Evolutionary conservation across 2,329 filamentous ascomycete genomes (phyloP).

Genomic region (Ophiocordyceps camponoti-floridani): DNA sequence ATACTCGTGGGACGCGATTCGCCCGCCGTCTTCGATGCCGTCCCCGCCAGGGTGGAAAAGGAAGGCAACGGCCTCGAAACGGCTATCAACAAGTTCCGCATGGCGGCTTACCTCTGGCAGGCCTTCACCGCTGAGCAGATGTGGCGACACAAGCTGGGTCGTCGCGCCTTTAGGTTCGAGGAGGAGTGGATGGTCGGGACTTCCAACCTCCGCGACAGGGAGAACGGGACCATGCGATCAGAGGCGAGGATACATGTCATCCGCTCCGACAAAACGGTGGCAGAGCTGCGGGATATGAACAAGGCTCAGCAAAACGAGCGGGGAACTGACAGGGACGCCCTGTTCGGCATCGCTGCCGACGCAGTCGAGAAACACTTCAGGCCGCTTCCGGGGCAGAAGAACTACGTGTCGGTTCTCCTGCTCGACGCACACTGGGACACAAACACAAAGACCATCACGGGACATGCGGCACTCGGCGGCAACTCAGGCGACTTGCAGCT

Average conservation of each 20-base stretch:
- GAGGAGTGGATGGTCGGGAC: conserved; percentile 87
- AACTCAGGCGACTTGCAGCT: conserved; percentile 56
- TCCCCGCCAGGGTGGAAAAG: conserved; percentile 53
- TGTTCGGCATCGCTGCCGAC: conserved; percentile 62
- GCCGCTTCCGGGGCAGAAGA: conserved; percentile 57
- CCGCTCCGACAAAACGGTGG: conserved; percentile 64
- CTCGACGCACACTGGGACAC: conserved; percentile 83
- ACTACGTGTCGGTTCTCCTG: conserved; percentile 74
- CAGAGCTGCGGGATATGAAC: conserved; percentile 64
- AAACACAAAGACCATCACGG: conserved; percentile 48
- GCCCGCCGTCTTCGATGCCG: conserved; percentile 65
- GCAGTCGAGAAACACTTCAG: conserved; percentile 66
- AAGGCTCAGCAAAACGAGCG: conserved; percentile 59
- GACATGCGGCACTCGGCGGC: conserved; percentile 73
- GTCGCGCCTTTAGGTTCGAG: conserved; percentile 77
- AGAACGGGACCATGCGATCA: conserved; percentile 59
- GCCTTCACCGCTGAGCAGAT: conserved; percentile 95
- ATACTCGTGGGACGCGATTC: conserved; percentile 83
- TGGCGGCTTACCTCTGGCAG: conserved; percentile 94
- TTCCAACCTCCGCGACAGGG: conserved; percentile 55
- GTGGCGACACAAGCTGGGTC: conserved; percentile 72
- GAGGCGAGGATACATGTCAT: conserved; percentile 84
- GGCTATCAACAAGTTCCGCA: conserved; percentile 78
- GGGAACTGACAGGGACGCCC: conserved; percentile 50
- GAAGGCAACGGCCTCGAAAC: conserved; percentile 71